Evolutionary conservation across 768 basidiomycete genomes (phyloP).

Genomic region (Cystofilobasidium bisporidii): DNA sequence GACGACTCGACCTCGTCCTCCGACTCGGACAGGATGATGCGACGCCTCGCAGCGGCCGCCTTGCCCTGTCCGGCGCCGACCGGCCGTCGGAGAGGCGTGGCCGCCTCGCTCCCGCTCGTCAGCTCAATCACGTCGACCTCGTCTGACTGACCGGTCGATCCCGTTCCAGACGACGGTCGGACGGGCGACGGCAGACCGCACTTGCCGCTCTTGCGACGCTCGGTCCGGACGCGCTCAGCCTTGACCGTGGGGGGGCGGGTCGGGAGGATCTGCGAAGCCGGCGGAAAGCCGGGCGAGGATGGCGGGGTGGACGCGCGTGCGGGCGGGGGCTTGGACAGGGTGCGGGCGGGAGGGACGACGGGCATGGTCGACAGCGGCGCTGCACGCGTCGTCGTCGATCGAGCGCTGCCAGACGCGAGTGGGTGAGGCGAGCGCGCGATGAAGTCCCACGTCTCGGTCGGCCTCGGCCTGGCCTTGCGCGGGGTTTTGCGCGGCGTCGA

Average conservation of each 20-base stretch:
- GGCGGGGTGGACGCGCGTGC: neutral
- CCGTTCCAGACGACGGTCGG: neutral
- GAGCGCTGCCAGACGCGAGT: neutral
- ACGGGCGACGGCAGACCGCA: neutral
- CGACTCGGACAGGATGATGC: constrained; percentile 8
- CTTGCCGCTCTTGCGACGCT: constrained; percentile 8
- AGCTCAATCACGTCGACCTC: neutral
- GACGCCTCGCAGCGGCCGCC: neutral
- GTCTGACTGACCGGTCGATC: no score
- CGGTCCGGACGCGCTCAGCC: neutral
- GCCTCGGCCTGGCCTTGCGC: neutral
- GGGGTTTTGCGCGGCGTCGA: neutral
- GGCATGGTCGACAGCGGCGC: no score
- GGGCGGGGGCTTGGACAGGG: neutral
- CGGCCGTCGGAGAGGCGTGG: neutral
- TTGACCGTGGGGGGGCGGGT: neutral
- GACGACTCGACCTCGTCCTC: neutral
- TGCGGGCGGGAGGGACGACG: neutral
- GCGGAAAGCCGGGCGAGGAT: neutral
- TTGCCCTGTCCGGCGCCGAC: neutral
- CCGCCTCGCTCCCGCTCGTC: neutral
- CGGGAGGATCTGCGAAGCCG: neutral
- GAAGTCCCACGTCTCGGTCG: constrained; percentile 13
- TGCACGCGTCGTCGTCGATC: neutral
- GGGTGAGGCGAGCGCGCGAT: constrained; percentile 2